These are phyloP conservation scores for Xylariaceae sp. DNA, from an alignment of 2,329 filamentous ascomycete species.

Conservation along the genomic window DNA sequence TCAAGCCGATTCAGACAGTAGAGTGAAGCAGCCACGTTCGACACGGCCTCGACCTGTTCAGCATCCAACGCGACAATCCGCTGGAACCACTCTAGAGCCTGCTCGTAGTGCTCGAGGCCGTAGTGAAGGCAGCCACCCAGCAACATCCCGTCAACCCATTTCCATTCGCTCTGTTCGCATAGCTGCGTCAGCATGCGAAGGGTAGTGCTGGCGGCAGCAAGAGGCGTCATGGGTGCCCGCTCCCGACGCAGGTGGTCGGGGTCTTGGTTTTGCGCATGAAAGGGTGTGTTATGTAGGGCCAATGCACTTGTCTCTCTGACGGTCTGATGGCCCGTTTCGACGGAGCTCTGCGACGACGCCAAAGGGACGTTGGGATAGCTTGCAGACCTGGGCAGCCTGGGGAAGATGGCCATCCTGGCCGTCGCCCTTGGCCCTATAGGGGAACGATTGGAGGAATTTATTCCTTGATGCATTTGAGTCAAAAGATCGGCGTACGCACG, in stretches of 20 bases:
- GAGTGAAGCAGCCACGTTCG: conserved; percentile 85
- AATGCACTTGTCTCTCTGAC: conserved; percentile 11
- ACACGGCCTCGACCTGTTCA: conserved; percentile 84
- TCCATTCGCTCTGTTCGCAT: conserved; percentile 75
- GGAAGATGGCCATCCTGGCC: conserved; percentile 49
- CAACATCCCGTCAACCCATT: conserved; percentile 90
- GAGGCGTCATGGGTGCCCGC: conserved; percentile 34
- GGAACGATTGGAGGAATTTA: conserved; percentile 41
- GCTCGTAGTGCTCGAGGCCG: conserved; percentile 76
- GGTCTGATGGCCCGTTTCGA: conserved; percentile 11
- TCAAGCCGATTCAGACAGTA: conserved; percentile 75
- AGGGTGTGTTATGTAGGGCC: conserved; percentile 11
- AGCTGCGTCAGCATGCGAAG: conserved; percentile 67
- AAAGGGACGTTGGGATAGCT: conserved; percentile 14
- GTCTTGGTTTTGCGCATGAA: conserved; percentile 11
- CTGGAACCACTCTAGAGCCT: conserved; percentile 69
- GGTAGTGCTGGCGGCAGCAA: conserved; percentile 57
- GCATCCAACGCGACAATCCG: conserved; percentile 53
- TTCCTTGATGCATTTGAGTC: conserved; percentile 55
- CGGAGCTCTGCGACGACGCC: conserved; percentile 16
- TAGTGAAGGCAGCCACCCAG: conserved; percentile 89
- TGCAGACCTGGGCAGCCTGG: conserved; percentile 42
- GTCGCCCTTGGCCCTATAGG: conserved; percentile 34
- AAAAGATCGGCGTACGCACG: conserved; percentile 67
- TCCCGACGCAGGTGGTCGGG: conserved; percentile 18